Conservation (phyloP, 306 rosid genomes). For the Acacia crassicarpa region DNA sequence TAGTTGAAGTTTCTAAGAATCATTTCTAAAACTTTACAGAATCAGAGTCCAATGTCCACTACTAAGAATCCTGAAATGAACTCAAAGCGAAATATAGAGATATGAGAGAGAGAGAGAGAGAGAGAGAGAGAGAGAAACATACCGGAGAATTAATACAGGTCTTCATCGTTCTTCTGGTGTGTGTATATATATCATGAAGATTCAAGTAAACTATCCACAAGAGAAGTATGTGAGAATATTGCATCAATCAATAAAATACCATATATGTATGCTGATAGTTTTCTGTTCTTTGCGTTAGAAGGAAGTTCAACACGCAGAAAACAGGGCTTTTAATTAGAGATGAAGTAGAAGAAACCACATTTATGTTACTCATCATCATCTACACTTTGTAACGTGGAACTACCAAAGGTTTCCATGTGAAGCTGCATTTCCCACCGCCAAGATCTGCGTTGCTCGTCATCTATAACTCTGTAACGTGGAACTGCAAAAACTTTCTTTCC, state of each 20-base stretch:
- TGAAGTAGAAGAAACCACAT: background rate
- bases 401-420: background rate
- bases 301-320: background rate
- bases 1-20: background rate
- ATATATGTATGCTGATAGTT: background rate
- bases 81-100: background rate
- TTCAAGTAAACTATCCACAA: background rate
- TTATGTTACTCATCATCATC: background rate
- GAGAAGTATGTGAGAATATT: background rate
- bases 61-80: background rate
- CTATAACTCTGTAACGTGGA: background rate
- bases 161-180: slow-evolving; percentile 14
- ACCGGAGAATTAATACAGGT: slow-evolving; percentile 13
- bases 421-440: background rate
- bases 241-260: background rate
- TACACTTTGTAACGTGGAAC: background rate
- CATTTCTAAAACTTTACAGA: background rate
- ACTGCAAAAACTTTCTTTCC: background rate
- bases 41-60: background rate
- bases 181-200: background rate
- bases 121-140: no score
- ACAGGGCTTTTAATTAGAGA: background rate
- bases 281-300: background rate
- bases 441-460: background rate
- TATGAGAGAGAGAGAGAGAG: background rate